These are phyloP conservation scores for Petasospora fabianii DNA, from an alignment of 1,139 yeast species.

Conservation along the genomic window DNA sequence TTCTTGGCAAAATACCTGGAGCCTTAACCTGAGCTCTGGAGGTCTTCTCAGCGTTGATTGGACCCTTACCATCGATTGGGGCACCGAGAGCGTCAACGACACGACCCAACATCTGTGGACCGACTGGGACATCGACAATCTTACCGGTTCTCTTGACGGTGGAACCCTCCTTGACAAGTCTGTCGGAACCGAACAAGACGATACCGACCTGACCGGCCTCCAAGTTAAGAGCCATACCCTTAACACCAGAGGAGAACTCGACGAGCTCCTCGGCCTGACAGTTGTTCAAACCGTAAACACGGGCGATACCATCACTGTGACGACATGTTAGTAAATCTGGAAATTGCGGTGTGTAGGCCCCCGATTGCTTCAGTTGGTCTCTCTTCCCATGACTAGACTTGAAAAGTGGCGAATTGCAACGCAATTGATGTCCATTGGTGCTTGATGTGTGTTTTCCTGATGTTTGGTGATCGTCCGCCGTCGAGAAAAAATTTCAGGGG, in stretches of 20 bases:
- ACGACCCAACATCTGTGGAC: conserved; percentile 98
- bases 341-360: not conserved
- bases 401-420: no score
- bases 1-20: conserved; percentile 99
- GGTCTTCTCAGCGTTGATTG: conserved; percentile 79
- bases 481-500: conserved; percentile 2
- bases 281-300: conserved; percentile 99
- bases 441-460: not conserved
- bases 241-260: conserved; percentile 98
- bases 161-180: conserved; percentile 99
- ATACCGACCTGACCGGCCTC: conserved; percentile 99
- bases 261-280: conserved; percentile 99
- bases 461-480: not conserved
- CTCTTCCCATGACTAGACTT: no score
- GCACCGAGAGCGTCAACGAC: conserved; percentile 99
- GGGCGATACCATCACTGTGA: conserved; percentile 98
- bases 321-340: conserved; percentile 20
- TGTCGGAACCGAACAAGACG: conserved; percentile 99
- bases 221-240: conserved; percentile 99
- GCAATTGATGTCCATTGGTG: not conserved
- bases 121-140: conserved; percentile 99
- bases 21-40: conserved; percentile 99
- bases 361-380: not conserved
- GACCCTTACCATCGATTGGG: conserved; percentile 99
- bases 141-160: conserved; percentile 99